phyloP scores from a whole-genome alignment of 768 basidiomycete genomes.

The Lactifluus rugatus region DNA sequence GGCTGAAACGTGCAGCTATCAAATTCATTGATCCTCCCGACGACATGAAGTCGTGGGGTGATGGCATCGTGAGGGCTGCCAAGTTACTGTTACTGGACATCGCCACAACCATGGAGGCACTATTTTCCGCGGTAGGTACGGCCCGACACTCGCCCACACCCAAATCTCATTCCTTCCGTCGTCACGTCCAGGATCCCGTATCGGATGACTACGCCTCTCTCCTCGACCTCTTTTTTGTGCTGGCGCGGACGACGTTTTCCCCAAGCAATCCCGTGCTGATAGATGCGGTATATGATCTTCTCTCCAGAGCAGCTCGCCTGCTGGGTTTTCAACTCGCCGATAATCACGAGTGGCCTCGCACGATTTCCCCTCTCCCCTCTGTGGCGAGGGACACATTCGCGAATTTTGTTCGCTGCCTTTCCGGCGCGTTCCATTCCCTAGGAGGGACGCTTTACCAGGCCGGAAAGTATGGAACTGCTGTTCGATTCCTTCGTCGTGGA shows the following conservation, averaged over 20 bases:
- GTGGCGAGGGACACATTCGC: constrained; percentile 23
- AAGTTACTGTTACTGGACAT: constrained; percentile 31
- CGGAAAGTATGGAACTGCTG: constrained; percentile 47
- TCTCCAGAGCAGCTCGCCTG: constrained; percentile 33
- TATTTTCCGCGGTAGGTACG: neutral
- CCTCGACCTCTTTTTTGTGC: constrained; percentile 46
- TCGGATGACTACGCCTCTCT: constrained; percentile 33
- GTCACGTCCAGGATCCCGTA: constrained; percentile 19
- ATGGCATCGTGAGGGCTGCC: constrained; percentile 4
- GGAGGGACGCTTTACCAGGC: constrained; percentile 64
- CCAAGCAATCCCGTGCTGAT: constrained; percentile 38
- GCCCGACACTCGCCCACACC: neutral
- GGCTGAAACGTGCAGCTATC: constrained; percentile 41
- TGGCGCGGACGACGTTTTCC: constrained; percentile 38
- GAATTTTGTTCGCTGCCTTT: constrained; percentile 58
- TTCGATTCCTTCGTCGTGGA: constrained; percentile 55
- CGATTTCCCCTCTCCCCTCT: neutral
- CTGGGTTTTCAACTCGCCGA: constrained; percentile 19
- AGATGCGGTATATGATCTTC: constrained; percentile 35
- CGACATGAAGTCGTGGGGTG: neutral
- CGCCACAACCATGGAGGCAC: constrained; percentile 4
- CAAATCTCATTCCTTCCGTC: neutral
- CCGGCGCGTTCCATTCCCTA: constrained; percentile 61
- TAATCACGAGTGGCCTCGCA: neutral
- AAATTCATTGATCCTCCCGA: constrained; percentile 35